Evolutionary conservation across 176 grass and related monocot genomes (phyloP), one percentile per base, ranked within the genome.

Genomic region (Rhipidocladum racemiflorum): DNA sequence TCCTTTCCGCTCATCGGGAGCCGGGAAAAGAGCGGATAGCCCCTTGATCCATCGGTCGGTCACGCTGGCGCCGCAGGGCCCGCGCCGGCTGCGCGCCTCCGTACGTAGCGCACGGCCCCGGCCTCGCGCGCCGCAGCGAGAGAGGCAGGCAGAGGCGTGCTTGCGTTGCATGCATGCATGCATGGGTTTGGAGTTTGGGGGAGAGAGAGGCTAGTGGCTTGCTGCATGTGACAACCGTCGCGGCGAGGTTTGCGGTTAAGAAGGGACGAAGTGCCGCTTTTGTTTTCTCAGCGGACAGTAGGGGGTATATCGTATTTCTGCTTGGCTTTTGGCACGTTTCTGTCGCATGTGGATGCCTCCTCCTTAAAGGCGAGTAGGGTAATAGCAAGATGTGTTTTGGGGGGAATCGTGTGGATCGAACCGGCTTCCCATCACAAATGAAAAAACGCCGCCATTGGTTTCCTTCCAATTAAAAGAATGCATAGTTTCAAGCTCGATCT

Each of bases 261-360:
- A 20, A 42, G 39, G 51, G 74, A 78, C 51, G 39, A 61, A 28
- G 63, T 10, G 65, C 66, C 32, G 30, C 75, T 85, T 79, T 79
- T 62, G 65, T 45, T 54, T 15, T 18, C 57, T 42, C 23, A 4
- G 64, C 72, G 12, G 61, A 72, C 48, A 55, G 6, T 30, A 43
- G 18, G 53, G 44, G 10, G 30, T 1, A 2, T 17, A 61, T 84
- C 75, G 12, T 25, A 60, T 42, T 70, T 81, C 25, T 18, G 27
- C 12, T n/a, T 55, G 51, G 20, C 7, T 55, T 55, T 55, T 21
- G 25, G 16, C 27, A 2, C 27, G 32, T 21, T 72, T 49, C 7
- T 18, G 43, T 72, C 42, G 36, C 35, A 4, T 15, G 42, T 9
- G 23, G 68, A 29, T 16, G 11, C 25, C 25, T 15, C 2, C 24